These are phyloP conservation scores for Claviceps humidiphila DNA, from an alignment of 2,329 filamentous ascomycete species.

Conservation along the genomic window DNA sequence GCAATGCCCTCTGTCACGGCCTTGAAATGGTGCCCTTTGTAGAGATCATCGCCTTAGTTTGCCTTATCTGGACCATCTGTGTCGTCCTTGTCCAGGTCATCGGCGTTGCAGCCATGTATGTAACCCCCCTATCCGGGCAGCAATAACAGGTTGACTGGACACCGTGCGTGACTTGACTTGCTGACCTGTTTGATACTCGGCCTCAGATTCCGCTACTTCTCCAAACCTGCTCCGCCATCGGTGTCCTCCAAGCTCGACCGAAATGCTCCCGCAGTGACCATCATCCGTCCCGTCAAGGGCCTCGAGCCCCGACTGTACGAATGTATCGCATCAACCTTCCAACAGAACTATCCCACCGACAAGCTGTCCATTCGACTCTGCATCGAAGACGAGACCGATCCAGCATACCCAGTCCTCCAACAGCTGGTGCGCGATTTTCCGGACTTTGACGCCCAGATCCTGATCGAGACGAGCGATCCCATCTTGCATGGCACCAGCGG, in stretches of 20 bases:
- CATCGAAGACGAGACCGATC: constrained; percentile 59
- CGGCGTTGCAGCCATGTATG: constrained; percentile 43
- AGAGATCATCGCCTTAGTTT: constrained; percentile 31
- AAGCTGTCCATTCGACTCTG: constrained; percentile 75
- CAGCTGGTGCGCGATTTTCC: constrained; percentile 63
- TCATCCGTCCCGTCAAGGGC: constrained; percentile 88
- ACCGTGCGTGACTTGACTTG: neutral
- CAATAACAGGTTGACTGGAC: neutral
- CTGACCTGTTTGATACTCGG: neutral
- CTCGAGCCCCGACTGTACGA: constrained; percentile 83
- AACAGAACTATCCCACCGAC: constrained; percentile 63
- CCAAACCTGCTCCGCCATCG: constrained; percentile 32
- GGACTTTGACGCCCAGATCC: constrained; percentile 53
- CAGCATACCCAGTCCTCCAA: constrained; percentile 62
- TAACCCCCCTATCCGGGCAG: neutral
- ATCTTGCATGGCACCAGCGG: constrained; percentile 43
- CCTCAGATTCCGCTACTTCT: constrained; percentile 38
- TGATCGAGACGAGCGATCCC: constrained; percentile 74
- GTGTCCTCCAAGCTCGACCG: constrained; percentile 36
- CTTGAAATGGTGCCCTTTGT: constrained; percentile 16
- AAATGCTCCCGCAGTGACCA: constrained; percentile 65
- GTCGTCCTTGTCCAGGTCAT: constrained; percentile 42
- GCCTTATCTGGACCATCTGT: constrained; percentile 38
- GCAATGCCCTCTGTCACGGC: constrained; percentile 4
- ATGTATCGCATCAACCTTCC: constrained; percentile 77